Evolutionary conservation across 768 basidiomycete species (phyloP).

Genomic region (Stropharia rugosoannulata): DNA sequence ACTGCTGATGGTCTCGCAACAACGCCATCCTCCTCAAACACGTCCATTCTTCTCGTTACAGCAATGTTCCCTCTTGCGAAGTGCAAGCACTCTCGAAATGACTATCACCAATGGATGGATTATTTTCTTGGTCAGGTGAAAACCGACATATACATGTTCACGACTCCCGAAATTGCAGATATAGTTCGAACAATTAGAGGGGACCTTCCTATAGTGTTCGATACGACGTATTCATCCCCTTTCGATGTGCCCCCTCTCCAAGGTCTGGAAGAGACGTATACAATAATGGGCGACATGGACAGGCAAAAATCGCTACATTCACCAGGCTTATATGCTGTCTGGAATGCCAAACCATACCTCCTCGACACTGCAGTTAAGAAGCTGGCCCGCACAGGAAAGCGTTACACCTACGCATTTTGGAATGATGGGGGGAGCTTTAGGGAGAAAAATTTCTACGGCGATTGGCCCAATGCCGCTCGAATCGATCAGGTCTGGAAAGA

Average conservation of each 20-base stretch:
- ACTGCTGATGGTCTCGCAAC: not conserved
- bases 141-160: slow-evolving; percentile 54
- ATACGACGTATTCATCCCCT: slow-evolving; percentile 44
- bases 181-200: slow-evolving; percentile 32
- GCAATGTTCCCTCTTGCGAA: slow-evolving; percentile 51
- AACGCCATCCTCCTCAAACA: not conserved
- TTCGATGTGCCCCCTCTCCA: slow-evolving; percentile 48
- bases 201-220: slow-evolving; percentile 34
- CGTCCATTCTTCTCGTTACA: slow-evolving; percentile 47
- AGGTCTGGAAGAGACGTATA: slow-evolving; percentile 33
- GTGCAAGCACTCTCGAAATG: slow-evolving; percentile 44
- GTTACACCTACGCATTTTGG: slow-evolving; percentile 59
- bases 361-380: slow-evolving; percentile 39
- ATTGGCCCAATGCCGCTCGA: slow-evolving; percentile 46
- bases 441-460: slow-evolving; percentile 35
- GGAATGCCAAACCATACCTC: slow-evolving; percentile 54
- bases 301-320: slow-evolving; percentile 39
- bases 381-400: slow-evolving; percentile 19
- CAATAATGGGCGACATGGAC: slow-evolving; percentile 42
- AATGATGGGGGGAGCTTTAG: slow-evolving; percentile 55
- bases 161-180: slow-evolving; percentile 37
- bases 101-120: slow-evolving; percentile 45
- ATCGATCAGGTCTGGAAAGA: slow-evolving; percentile 41
- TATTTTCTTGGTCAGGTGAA: slow-evolving; percentile 40
- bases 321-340: slow-evolving; percentile 50